Conservation (phyloP, 164 flowering plant genomes). For the Amborella trichopoda region DNA sequence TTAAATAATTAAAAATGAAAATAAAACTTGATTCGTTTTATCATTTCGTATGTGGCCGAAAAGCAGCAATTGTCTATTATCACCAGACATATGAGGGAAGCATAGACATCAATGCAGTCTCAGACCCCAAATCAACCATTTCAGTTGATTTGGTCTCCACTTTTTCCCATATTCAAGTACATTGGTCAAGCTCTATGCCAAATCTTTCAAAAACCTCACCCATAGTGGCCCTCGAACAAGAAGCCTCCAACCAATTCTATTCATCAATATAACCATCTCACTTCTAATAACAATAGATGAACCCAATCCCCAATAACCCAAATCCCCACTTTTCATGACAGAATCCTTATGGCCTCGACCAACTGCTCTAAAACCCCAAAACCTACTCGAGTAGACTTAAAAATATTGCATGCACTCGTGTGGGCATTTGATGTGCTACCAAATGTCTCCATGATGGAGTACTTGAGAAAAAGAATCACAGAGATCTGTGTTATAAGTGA, state of each 20-base stretch:
- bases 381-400: conserved; percentile 64
- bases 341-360: conserved; percentile 63
- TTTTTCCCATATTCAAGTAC: conserved; percentile 93
- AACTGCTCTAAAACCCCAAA: conserved; percentile 79
- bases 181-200: conserved; percentile 98
- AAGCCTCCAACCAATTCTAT: conserved; percentile 74
- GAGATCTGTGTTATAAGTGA: no score
- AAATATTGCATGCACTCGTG: no score
- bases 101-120: conserved; percentile 89
- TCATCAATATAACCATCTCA: conserved; percentile 45
- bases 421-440: no score
- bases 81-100: conserved; percentile 98
- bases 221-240: conserved; percentile 60
- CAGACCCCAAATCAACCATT: no score
- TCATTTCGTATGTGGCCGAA: conserved; percentile 66
- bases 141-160: conserved; percentile 98
- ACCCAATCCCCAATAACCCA: conserved; percentile 43
- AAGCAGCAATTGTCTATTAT: conserved; percentile 93
- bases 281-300: conserved; percentile 63
- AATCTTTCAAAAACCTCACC: conserved; percentile 77
- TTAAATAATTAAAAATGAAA: no score
- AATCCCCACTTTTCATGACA: conserved; percentile 55
- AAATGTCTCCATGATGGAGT: no score
- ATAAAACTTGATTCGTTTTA: no score
- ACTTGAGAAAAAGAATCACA: no score